Conservation (phyloP, 805 yeast species). For the Brettanomyces custersianus region DNA sequence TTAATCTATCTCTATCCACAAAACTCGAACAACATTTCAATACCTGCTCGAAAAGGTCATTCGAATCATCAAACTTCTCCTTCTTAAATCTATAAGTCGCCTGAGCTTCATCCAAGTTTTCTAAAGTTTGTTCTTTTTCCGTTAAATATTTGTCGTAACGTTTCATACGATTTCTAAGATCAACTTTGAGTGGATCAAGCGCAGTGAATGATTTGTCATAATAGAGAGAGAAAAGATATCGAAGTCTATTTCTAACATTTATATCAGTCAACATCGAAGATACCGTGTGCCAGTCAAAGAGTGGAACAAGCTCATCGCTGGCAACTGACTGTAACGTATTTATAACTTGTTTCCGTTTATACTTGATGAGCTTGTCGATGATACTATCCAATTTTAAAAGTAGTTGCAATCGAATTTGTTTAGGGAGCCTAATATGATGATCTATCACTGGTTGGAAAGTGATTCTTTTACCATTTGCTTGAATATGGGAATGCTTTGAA, state of each 20-base stretch:
- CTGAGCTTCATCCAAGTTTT: too few relatives aligned
- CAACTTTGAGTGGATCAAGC: too few relatives aligned
- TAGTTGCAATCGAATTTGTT: conserved; percentile 8
- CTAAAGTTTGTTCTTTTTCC: too few relatives aligned
- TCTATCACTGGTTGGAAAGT: neutral
- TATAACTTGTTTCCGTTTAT: neutral
- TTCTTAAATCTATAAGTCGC: too few relatives aligned
- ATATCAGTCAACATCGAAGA: neutral
- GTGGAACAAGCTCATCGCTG: neutral
- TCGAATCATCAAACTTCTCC: neutral
- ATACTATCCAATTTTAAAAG: conserved; percentile 11
- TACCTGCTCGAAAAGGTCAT: neutral
- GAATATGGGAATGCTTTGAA: neutral
- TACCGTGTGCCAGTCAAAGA: conserved; percentile 1
- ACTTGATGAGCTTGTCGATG: conserved; percentile 10
- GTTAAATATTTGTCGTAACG: too few relatives aligned
- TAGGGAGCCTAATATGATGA: conserved; percentile 1
- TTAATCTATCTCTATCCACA: too few relatives aligned
- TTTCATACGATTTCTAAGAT: too few relatives aligned
- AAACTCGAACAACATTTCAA: too few relatives aligned
- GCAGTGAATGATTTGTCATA: too few relatives aligned
- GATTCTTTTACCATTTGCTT: neutral
- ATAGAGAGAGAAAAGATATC: neutral
- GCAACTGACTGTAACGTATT: neutral
- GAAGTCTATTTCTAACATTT: neutral